Base-by-base conservation (phyloP, 129 eudicot species). In the Flaveria linearis region DNA sequence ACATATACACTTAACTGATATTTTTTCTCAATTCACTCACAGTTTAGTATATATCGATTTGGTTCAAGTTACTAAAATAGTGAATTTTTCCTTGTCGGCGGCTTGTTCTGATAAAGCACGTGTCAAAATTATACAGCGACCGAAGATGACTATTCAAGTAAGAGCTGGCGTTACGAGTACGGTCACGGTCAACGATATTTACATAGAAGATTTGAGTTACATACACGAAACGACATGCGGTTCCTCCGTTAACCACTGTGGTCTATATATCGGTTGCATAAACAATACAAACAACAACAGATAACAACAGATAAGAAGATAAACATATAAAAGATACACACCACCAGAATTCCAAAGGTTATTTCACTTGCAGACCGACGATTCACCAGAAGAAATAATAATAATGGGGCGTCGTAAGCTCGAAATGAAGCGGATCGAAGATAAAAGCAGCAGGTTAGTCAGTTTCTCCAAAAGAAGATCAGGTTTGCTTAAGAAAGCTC, bases 361-460 rank as follows among this genome's bases (percentile, higher is more conserved):
- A 39, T 33, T 33, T 33, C 5, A 33, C 39, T 5, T 15, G 33
- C 61, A 49, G 12, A 28, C 3, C 5, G 56, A 13, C 7, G 7
- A 4, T 33, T 56, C 30, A 25, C 62, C 62, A 12, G 25, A 5
- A 50, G 53, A 49, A 20, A 20, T 20, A 12, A 55, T 30, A 14
- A 26, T 1, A 9, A 78, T 75, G 82, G 82, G 86, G 74, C 72
- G 81, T 52, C 55, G 50, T 76, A 84, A 84, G 76, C 22, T 84
- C 26, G 81, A 84, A 17, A 84, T 84, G 20, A 84, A 79, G 72
- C 77, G 80, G 70, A 84, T 84, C 77, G 87, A 74, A 16, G 74
- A 71, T 16, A 71, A 70, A 64, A 76, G 72, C 33, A 22, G 75
- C 78, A 12, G 71, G 78, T 75, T 39, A 45, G 78, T 79, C 2